Percentiles rank a stretch among this genome's conserved stretches.
phyloP scores from a whole-genome alignment of 768 basidiomycete species.

The Crepidotus variabilis region DNA sequence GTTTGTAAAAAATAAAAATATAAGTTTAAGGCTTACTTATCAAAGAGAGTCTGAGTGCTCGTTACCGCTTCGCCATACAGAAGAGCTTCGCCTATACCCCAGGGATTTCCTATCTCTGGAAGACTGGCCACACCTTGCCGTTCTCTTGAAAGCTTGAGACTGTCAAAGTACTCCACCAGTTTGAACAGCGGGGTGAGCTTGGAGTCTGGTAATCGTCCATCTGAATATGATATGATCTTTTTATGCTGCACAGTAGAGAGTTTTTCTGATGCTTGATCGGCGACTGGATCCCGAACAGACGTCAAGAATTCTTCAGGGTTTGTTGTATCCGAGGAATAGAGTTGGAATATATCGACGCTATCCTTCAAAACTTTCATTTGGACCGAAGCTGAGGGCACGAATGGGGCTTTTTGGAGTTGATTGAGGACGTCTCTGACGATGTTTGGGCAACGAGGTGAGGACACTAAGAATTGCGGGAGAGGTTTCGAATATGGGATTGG shows the following conservation, averaged over 20 bases:
- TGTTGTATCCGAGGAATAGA: slow-evolving; percentile 37
- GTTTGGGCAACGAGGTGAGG: slow-evolving; percentile 35
- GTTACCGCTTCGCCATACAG: slow-evolving; percentile 89
- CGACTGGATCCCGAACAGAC: slow-evolving; percentile 21
- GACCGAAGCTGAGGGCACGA: not conserved
- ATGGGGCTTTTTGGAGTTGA: not conserved
- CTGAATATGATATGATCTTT: slow-evolving; percentile 50
- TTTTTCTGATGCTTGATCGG: slow-evolving; percentile 3
- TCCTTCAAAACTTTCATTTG: slow-evolving; percentile 49
- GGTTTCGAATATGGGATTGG: slow-evolving; percentile 30
- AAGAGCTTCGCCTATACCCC: slow-evolving; percentile 73
- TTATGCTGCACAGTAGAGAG: slow-evolving; percentile 39
- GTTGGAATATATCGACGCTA: slow-evolving; percentile 65
- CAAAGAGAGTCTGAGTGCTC: slow-evolving; percentile 92
- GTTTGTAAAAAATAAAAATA: not conserved
- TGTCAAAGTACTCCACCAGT: slow-evolving; percentile 52
- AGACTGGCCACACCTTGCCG: slow-evolving; percentile 18
- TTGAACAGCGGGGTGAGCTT: slow-evolving; percentile 75
- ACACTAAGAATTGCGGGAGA: slow-evolving; percentile 60
- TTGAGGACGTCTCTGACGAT: slow-evolving; percentile 38
- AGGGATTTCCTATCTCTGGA: slow-evolving; percentile 20
- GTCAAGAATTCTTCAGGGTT: slow-evolving; percentile 23
- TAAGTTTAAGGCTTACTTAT: slow-evolving; percentile 57
- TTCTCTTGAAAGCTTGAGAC: slow-evolving; percentile 35
- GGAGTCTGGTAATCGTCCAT: slow-evolving; percentile 42